These are phyloP conservation scores for Diaporthe sp. DNA, from an alignment of 2,329 filamentous ascomycete species.

Conservation along the genomic window DNA sequence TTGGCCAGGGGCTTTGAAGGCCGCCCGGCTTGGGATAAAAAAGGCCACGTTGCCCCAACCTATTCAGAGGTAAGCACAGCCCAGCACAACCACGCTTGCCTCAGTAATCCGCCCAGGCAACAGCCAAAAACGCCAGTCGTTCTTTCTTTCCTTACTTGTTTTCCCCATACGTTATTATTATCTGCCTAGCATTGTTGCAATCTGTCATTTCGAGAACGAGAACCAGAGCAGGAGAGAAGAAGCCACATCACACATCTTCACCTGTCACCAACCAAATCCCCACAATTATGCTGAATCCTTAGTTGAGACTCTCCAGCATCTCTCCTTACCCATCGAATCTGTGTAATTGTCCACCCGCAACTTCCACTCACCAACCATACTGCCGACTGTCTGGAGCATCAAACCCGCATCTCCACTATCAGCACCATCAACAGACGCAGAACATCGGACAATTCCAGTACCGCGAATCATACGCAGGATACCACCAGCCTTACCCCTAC, in stretches of 20 bases:
- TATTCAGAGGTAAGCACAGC: neutral
- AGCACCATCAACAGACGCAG: neutral
- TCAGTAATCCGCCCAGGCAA: conserved; percentile 16
- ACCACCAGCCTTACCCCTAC: neutral
- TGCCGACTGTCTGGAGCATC: conserved; percentile 4
- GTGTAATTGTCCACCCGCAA: conserved; percentile 25
- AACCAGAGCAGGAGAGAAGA: conserved; percentile 1
- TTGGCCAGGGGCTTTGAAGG: conserved; percentile 22
- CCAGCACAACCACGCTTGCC: neutral
- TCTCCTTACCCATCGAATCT: conserved; percentile 7
- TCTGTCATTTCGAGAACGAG: conserved; percentile 23
- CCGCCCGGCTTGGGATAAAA: conserved; percentile 28
- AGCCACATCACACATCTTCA: neutral
- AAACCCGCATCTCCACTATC: neutral
- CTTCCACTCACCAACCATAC: conserved; percentile 6
- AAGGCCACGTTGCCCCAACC: conserved; percentile 35
- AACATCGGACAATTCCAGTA: conserved; percentile 21
- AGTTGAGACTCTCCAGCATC: conserved; percentile 26
- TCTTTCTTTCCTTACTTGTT: conserved; percentile 5
- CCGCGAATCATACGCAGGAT: neutral
- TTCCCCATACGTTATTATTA: neutral
- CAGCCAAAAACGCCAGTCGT: conserved; percentile 13
- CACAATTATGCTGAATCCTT: conserved; percentile 30
- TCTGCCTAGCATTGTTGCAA: conserved; percentile 23
- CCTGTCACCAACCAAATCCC: conserved; percentile 1